Evolutionary conservation across 306 rosid genomes (phyloP), one percentile per base, ranked within the genome.

Genomic region (Prunus fruticosa): DNA sequence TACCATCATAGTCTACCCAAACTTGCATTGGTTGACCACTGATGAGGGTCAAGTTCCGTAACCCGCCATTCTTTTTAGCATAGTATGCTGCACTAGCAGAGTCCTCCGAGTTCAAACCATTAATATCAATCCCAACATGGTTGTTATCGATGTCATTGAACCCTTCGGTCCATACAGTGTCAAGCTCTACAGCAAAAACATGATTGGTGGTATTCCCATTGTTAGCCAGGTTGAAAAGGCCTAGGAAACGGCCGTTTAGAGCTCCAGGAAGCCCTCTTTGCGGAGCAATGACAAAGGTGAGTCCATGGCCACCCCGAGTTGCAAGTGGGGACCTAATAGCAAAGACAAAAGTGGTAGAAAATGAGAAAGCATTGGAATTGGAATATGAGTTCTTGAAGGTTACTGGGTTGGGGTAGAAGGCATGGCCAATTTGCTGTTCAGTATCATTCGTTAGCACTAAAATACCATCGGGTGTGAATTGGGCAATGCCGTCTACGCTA

Each of bases 81-180:
- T 63, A 72, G 30, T 79, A 79, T 5, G 16, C 43, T 1, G 73
- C 82, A 0, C 73, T n/a, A 8, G 60, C 28, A 28, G 78, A 54
- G 1, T 1, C 8, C 2, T 4, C 5, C 1, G 78, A 73, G 5
- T 14, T 9, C 75, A 79, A 28, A 57, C 70, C n/a, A 43, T 79
- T 73, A 18, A 79, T 13, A 45, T 79, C 69, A 19, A 73, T 79
- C 16, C 78, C 78, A 6, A 79, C 78, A 57, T 79, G 83, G 71
- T 79, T 74, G 27, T 66, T 18, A 16, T 79, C 25, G 8, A 45
- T 56, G 19, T 79, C 83, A 4, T 8, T 28, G 45, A 73, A 28
- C 20, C 18, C 64, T 8, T 28, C 6, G 18, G 56, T 19, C 6
- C 10, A 0, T 18, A 30, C 25, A 6, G 75, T 67, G 27, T 79